Evolutionary conservation across 768 basidiomycete genomes (phyloP).

Genomic region (Boletales sp.): DNA sequence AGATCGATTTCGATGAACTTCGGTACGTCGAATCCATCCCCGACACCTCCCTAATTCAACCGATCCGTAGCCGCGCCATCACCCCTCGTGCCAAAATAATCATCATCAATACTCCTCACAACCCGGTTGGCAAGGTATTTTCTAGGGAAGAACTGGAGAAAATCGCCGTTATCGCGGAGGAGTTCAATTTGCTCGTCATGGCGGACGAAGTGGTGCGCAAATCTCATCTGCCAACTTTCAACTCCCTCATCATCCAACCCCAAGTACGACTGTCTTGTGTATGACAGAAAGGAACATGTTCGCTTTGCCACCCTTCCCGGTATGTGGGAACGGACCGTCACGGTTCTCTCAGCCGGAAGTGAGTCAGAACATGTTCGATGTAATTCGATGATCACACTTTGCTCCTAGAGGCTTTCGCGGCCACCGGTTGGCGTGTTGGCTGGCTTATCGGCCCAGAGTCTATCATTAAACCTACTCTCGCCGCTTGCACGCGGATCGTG

Average conservation of each 20-base stretch:
- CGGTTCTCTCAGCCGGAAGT: conserved; percentile 95
- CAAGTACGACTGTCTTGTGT: conserved; percentile 92
- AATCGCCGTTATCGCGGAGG: conserved; percentile 84
- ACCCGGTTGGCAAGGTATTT: conserved; percentile 98
- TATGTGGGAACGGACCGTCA: conserved; percentile 98
- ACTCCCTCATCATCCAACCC: not conserved
- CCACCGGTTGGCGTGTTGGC: conserved; percentile 96
- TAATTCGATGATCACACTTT: not conserved
- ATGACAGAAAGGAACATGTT: conserved; percentile 83
- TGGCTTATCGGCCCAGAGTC: conserved; percentile 89
- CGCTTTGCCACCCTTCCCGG: conserved; percentile 93
- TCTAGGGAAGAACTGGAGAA: conserved; percentile 74
- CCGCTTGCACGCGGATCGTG: conserved; percentile 89
- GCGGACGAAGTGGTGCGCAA: conserved; percentile 89
- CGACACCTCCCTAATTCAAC: conserved; percentile 3
- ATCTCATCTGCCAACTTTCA: no score
- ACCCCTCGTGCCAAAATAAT: conserved; percentile 92
- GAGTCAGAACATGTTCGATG: conserved; percentile 26
- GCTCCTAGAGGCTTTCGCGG: conserved; percentile 82
- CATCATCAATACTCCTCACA: conserved; percentile 94
- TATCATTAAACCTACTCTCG: conserved; percentile 82
- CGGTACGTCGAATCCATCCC: conserved; percentile 42
- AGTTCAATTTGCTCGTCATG: conserved; percentile 90
- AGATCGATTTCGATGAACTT: conserved; percentile 84
- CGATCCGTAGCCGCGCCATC: conserved; percentile 60